Conservation (phyloP, 768 basidiomycete genomes). For the Mycena belliarum region DNA sequence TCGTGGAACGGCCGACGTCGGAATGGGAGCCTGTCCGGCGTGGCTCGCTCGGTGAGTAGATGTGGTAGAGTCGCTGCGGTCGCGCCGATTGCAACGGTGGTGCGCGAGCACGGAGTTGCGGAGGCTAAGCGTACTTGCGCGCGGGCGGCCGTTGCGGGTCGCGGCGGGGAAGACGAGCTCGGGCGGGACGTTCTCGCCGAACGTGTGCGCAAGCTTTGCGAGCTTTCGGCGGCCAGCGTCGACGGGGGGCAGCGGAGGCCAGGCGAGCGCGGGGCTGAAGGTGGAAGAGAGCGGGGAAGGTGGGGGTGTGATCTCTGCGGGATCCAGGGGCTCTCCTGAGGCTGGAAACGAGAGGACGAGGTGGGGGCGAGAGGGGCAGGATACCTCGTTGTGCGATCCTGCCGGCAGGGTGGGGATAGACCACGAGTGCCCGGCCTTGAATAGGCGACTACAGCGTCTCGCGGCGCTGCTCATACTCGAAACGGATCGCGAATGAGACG, state of each 20-base stretch:
- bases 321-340: background rate
- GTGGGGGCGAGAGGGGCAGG: background rate
- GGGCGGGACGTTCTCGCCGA: constrained; percentile 46
- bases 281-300: constrained; percentile 14
- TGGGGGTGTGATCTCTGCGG: background rate
- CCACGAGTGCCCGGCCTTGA: background rate
- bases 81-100: no score
- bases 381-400: no score
- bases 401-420: background rate
- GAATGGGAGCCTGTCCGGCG: no score
- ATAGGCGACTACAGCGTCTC: background rate
- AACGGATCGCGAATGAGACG: background rate
- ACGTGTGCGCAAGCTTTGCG: constrained; percentile 46
- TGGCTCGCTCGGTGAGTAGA: no score
- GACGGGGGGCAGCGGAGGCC: background rate
- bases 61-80: no score
- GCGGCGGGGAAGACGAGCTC: constrained; percentile 34
- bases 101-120: background rate
- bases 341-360: constrained; percentile 3
- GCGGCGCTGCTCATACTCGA: background rate
- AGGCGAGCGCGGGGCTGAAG: background rate
- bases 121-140: constrained; percentile 12
- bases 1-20: no score
- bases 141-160: background rate
- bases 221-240: constrained; percentile 33